Base-by-base conservation (phyloP, 176 grass and related monocot genomes). In the Leersia perrieri region DNA sequence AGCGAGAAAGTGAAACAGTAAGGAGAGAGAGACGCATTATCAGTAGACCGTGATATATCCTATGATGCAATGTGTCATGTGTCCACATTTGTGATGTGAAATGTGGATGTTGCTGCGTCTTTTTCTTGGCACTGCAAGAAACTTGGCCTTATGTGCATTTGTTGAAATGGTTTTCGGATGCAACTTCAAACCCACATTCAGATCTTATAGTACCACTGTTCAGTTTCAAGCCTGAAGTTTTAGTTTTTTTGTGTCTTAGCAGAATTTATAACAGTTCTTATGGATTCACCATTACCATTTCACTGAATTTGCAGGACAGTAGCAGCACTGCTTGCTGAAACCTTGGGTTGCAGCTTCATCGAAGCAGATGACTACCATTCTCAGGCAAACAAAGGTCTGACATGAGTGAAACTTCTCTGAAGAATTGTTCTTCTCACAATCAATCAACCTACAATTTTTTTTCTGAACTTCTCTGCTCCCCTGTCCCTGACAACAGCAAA, bases 291-390 rank as follows among this genome's bases (percentile, higher is more conserved):
- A 3, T 1, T n/a, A 49, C 13, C 3, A 53, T 5, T 65, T 31
- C 3, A 3, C 23, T 38, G 3, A 68, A 25, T 44, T 57, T 3
- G 13, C 88, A 95, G 96, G 39, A 98, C 92, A 4, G 90, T 95
- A 38, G 90, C 96, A 11, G 86, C 91, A 73, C 57, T 87, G 84
- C 88, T 98, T 40, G 88, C 92, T 3, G 70, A 82, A 49, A 35
- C 88, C 12, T 40, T 95, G 60, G 71, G 82, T 29, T 93, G 88
- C 79, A 89, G 66, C 75, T 95, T 98, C 83, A 63, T 98, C 68
- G 92, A 98, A 82, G 92, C 90, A 53, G 96, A 98, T 66, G 92
- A 95, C 77, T 84, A 89, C 81, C 96, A 99, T 80, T 89, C 92
- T 11, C 78, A 84, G n/a, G 76, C 79, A 61, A 99, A 91, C 84